These are phyloP conservation scores for Pilatotrama ljubarskyi DNA, from an alignment of 768 basidiomycete genomes.

Conservation along the genomic window DNA sequence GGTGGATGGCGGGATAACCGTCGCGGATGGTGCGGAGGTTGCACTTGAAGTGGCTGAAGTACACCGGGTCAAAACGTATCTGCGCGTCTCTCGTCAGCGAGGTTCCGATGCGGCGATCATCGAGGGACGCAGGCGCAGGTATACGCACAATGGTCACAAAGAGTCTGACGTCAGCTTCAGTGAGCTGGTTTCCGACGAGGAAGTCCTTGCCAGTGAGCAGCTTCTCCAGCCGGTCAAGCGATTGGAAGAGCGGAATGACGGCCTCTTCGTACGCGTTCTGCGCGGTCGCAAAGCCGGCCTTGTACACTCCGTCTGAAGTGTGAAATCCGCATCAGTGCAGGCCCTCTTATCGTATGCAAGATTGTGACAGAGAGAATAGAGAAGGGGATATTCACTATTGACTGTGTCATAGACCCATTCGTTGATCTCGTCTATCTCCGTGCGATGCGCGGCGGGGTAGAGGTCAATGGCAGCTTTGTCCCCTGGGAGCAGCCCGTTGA, in stretches of 20 bases:
- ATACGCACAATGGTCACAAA: slow-evolving; percentile 88
- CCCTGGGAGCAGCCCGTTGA: slow-evolving; percentile 68
- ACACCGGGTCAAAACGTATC: slow-evolving; percentile 90
- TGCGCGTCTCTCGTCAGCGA: slow-evolving; percentile 28
- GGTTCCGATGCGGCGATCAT: neutral
- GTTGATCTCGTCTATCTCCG: slow-evolving; percentile 83
- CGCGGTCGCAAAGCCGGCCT: slow-evolving; percentile 79
- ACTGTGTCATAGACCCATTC: slow-evolving; percentile 84
- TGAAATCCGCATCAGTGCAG: neutral
- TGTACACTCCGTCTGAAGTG: slow-evolving; percentile 78
- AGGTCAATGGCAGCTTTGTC: slow-evolving; percentile 71
- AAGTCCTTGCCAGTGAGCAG: slow-evolving; percentile 77
- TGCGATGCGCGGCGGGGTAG: slow-evolving; percentile 71
- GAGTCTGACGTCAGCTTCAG: slow-evolving; percentile 82
- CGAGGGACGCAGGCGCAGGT: neutral
- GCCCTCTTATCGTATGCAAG: neutral
- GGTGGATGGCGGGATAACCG: slow-evolving; percentile 83
- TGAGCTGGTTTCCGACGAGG: slow-evolving; percentile 79
- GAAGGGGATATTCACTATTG: slow-evolving; percentile 61
- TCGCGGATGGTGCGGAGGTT: slow-evolving; percentile 82
- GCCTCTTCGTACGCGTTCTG: slow-evolving; percentile 81
- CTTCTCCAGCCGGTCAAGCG: slow-evolving; percentile 80
- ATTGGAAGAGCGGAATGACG: slow-evolving; percentile 73
- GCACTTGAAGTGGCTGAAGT: slow-evolving; percentile 92
- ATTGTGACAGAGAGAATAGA: neutral